phyloP scores from a whole-genome alignment of 2,329 filamentous ascomycete species.

The Fusarium buxicola region DNA sequence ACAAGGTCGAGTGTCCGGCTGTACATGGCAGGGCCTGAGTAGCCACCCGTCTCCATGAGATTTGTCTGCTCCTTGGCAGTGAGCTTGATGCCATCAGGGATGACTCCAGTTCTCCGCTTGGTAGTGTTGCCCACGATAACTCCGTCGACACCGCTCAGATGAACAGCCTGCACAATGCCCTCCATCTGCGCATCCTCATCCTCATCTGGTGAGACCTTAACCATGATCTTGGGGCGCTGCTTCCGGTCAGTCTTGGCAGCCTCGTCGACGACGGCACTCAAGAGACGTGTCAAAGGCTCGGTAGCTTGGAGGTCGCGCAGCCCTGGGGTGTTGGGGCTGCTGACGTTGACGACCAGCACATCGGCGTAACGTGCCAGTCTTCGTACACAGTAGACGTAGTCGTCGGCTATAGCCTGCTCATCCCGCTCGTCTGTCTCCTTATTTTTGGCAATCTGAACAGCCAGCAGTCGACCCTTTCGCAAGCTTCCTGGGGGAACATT shows the following conservation, averaged over 20 bases:
- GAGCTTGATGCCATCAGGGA: conserved; percentile 75
- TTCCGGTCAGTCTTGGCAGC: conserved; percentile 76
- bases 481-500: conserved; percentile 87
- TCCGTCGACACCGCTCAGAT: conserved; percentile 87
- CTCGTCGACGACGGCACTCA: conserved; percentile 85
- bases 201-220: conserved; percentile 97
- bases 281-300: conserved; percentile 82
- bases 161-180: conserved; percentile 89
- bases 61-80: conserved; percentile 73
- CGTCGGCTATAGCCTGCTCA: conserved; percentile 81
- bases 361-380: conserved; percentile 89
- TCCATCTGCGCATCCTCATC: conserved; percentile 85
- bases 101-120: conserved; percentile 78
- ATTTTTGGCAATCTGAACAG: conserved; percentile 97
- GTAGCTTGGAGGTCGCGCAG: conserved; percentile 87
- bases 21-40: conserved; percentile 91
- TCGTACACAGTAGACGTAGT: conserved; percentile 91
- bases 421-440: conserved; percentile 89
- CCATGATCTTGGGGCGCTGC: conserved; percentile 81
- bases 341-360: conserved; percentile 97
- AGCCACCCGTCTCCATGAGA: conserved; percentile 84
- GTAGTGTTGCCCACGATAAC: conserved; percentile 98
- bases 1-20: conserved; percentile 83
- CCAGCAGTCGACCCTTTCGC: conserved; percentile 78
- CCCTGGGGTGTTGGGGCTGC: conserved; percentile 94